Conservation (phyloP, 441 rosid genomes). For the Brassica balearica region DNA sequence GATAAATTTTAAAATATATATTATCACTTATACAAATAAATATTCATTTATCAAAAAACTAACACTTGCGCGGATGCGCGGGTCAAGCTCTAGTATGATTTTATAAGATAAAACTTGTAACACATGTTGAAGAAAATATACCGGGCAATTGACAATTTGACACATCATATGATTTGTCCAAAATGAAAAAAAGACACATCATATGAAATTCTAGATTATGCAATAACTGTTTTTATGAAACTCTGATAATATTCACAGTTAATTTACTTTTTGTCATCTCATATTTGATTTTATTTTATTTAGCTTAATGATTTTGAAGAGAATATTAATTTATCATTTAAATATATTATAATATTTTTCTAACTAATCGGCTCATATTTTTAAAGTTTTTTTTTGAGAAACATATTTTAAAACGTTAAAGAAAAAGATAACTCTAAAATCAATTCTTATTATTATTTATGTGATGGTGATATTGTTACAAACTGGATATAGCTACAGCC, state of each 20-base stretch:
- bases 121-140: too few species aligned
- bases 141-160: too few species aligned
- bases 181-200: background rate
- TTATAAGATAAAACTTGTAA: too few species aligned
- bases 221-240: background rate
- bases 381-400: too few species aligned
- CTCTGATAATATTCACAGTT: background rate
- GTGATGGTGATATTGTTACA: background rate
- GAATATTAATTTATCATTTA: background rate
- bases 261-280: background rate
- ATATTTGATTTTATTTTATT: background rate
- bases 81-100: too few species aligned
- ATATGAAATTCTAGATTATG: background rate
- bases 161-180: too few species aligned
- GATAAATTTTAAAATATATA: too few species aligned
- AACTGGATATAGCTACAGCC: constrained; percentile 16
- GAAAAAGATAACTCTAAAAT: background rate
- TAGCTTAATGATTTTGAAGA: background rate
- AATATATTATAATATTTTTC: background rate
- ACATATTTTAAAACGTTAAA: background rate
- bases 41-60: too few species aligned
- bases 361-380: background rate
- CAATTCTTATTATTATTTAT: background rate
- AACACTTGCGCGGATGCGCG: too few species aligned
- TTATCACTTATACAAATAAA: too few species aligned